These are phyloP conservation scores for Sporisorium scitamineum DNA, from an alignment of 1,284 basidiomycete species.

Conservation along the genomic window DNA sequence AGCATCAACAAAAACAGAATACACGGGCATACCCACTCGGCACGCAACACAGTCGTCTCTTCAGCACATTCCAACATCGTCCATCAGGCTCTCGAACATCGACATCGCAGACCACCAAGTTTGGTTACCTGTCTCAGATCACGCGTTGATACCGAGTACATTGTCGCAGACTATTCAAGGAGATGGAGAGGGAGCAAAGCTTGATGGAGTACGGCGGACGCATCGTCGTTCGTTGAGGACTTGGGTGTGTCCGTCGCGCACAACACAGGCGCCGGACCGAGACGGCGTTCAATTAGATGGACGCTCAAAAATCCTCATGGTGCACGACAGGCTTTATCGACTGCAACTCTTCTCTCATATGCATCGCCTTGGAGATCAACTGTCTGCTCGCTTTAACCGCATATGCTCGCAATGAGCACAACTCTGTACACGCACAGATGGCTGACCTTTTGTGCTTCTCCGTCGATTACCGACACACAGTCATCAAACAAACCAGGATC, in stretches of 20 bases:
- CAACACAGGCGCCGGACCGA: neutral
- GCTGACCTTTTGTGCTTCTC: slow-evolving; percentile 9
- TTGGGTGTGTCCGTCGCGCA: neutral
- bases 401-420: neutral
- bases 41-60: neutral
- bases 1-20: neutral
- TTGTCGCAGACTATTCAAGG: neutral
- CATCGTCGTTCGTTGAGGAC: neutral
- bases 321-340: neutral
- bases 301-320: neutral
- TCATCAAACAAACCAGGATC: slow-evolving; percentile 25
- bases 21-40: neutral
- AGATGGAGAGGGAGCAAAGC: neutral
- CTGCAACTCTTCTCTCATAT: neutral
- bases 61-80: neutral
- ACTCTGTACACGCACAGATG: neutral
- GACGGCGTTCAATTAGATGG: neutral
- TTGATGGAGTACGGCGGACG: neutral
- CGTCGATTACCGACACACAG: neutral
- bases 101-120: neutral
- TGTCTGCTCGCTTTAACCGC: neutral
- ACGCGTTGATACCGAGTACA: neutral
- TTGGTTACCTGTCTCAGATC: neutral
- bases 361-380: neutral
- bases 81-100: neutral